These are phyloP conservation scores for Pelomyxa schiedti DNA, from an alignment of 78 protist genomes.

Conservation along the genomic window DNA sequence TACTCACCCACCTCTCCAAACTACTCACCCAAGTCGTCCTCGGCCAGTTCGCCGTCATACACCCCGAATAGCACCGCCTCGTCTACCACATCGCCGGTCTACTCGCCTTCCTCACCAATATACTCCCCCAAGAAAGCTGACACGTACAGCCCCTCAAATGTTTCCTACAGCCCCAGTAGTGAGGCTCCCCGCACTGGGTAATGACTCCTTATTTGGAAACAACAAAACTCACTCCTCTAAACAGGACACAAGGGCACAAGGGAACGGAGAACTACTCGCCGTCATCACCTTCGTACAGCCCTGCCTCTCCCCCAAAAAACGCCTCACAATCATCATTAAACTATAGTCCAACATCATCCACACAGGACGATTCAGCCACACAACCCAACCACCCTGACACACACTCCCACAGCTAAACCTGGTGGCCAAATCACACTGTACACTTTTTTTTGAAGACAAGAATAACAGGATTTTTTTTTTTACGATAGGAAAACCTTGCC, in stretches of 20 bases:
- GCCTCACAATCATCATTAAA: constrained; percentile 57
- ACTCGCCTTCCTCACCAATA: constrained; percentile 65
- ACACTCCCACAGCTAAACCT: constrained; percentile 51
- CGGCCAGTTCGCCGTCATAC: too few relatives aligned
- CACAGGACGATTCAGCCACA: constrained; percentile 32
- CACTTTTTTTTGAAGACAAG: too few relatives aligned
- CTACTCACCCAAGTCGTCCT: constrained; percentile 54
- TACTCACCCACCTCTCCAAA: constrained; percentile 61
- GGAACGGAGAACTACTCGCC: constrained; percentile 46
- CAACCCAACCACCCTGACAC: constrained; percentile 53
- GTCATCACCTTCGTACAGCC: constrained; percentile 46
- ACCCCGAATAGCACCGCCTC: too few relatives aligned
- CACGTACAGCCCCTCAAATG: constrained; percentile 18
- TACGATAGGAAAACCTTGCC: too few relatives aligned
- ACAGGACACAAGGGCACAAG: too few relatives aligned
- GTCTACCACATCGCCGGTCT: constrained; percentile 65
- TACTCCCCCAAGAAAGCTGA: constrained; percentile 70
- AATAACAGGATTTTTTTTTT: too few relatives aligned
- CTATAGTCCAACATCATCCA: constrained; percentile 44
- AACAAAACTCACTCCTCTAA: constrained; percentile 29
- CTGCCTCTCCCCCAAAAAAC: constrained; percentile 47
- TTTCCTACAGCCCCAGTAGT: constrained; percentile 41
- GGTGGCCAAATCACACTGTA: too few relatives aligned
- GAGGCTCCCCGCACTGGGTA: constrained; percentile 62
- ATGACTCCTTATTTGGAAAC: constrained; percentile 58